phyloP scores from a whole-genome alignment of 768 basidiomycete genomes.

The Rhodotorula paludigena region DNA sequence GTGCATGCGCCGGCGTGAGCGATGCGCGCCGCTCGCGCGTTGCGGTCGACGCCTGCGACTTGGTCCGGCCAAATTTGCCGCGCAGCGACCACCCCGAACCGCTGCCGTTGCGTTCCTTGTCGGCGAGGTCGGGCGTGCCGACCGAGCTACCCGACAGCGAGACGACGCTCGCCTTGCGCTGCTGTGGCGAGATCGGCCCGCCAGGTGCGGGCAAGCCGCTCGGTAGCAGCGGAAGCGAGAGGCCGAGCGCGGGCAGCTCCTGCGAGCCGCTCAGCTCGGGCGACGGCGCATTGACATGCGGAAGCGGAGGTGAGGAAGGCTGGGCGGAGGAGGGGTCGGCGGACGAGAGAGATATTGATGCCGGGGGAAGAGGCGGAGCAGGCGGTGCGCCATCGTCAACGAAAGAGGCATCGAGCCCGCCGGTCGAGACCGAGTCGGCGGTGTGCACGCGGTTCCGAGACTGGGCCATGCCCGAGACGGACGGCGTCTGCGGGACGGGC shows the following conservation, averaged over 20 bases:
- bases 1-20: background rate
- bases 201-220: too few species aligned
- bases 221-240: too few species aligned
- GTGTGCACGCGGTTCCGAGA: conserved; percentile 6
- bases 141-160: conserved; percentile 16
- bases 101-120: conserved; percentile 5
- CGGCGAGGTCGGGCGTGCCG: background rate
- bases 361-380: conserved; percentile 22
- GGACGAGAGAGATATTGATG: background rate
- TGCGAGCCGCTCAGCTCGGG: conserved; percentile 11
- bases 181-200: background rate
- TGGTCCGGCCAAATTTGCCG: conserved; percentile 21
- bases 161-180: conserved; percentile 9
- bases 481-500: conserved; percentile 4
- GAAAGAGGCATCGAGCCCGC: background rate
- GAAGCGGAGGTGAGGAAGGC: background rate
- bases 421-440: conserved; percentile 21
- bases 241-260: background rate
- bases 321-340: background rate
- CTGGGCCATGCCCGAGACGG: background rate
- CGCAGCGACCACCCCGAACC: conserved; percentile 20
- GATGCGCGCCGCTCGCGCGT: background rate
- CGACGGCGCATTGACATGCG: background rate
- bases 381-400: conserved; percentile 10
- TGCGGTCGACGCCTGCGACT: conserved; percentile 16